Conservation (phyloP, 1,284 basidiomycete genomes). For the Hortiboletus rubellus region DNA sequence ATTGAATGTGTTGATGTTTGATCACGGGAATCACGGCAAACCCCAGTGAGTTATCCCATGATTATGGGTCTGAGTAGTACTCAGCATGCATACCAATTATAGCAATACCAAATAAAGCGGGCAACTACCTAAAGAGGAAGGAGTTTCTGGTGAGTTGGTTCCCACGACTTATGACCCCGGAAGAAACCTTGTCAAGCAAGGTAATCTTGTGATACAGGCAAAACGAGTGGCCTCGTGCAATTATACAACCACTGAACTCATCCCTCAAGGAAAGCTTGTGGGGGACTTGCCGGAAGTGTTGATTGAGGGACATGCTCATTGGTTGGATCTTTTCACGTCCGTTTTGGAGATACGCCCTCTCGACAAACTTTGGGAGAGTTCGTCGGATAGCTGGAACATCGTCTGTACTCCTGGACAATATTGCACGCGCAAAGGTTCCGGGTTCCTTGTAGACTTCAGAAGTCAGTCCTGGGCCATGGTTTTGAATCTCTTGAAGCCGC, state of each 20-base stretch:
- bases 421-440: slow-evolving; percentile 14
- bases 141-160: no score
- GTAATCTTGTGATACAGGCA: no score
- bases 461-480: slow-evolving; percentile 32
- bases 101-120: no score
- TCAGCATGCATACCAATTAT: no score
- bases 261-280: slow-evolving; percentile 36
- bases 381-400: slow-evolving; percentile 16
- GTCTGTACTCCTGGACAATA: neutral
- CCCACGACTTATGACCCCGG: no score
- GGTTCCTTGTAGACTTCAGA: slow-evolving; percentile 31
- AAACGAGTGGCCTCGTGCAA: no score
- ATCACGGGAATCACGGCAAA: no score
- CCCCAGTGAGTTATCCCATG: no score
- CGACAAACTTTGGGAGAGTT: slow-evolving; percentile 20
- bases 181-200: no score
- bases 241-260: slow-evolving; percentile 29
- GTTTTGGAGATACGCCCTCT: slow-evolving; percentile 42
- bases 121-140: no score
- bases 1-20: no score
- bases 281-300: slow-evolving; percentile 41
- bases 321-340: slow-evolving; percentile 35
- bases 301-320: slow-evolving; percentile 38
- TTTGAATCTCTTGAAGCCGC: slow-evolving; percentile 23
- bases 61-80: no score